A percentile compares a stretch with the other conserved stretches of the same genome.
These are phyloP conservation scores for Cryptosporidium bovis DNA, from an alignment of 169 alveolate genomes.

Conservation along the genomic window DNA sequence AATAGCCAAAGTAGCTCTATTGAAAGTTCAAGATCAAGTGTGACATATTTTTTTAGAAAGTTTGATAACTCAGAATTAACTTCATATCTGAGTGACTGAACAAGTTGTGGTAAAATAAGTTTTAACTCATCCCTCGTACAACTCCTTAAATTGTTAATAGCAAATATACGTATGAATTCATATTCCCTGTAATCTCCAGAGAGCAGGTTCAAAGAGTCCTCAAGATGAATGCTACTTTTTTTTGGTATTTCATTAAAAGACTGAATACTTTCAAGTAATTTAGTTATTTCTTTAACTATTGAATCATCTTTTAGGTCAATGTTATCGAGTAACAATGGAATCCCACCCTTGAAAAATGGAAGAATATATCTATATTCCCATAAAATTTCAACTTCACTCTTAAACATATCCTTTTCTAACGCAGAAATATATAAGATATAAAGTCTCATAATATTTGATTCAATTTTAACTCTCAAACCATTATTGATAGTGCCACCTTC, in stretches of 20 bases:
- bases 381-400: constrained; percentile 12
- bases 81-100: constrained; percentile 80
- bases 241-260: not conserved
- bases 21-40: constrained; percentile 46
- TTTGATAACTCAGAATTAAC: constrained; percentile 16
- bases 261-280: not conserved
- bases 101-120: constrained; percentile 74
- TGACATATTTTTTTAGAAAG: constrained; percentile 51
- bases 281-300: constrained; percentile 12
- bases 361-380: constrained; percentile 36
- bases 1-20: constrained; percentile 74
- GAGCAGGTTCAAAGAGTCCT: constrained; percentile 54
- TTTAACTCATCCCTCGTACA: constrained; percentile 67
- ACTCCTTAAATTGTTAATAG: constrained; percentile 81
- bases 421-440: not conserved
- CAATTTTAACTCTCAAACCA: not conserved
- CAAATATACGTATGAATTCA: constrained; percentile 85
- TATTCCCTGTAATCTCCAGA: constrained; percentile 77
- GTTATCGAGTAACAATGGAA: constrained; percentile 39
- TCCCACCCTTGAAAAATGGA: constrained; percentile 10
- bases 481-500: not conserved
- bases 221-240: constrained; percentile 13
- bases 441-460: not conserved
- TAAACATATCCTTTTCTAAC: not conserved
- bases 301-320: constrained; percentile 15